Evolutionary conservation across 495 filamentous ascomycete genomes (phyloP).

Genomic region (Filosporella fistucella): DNA sequence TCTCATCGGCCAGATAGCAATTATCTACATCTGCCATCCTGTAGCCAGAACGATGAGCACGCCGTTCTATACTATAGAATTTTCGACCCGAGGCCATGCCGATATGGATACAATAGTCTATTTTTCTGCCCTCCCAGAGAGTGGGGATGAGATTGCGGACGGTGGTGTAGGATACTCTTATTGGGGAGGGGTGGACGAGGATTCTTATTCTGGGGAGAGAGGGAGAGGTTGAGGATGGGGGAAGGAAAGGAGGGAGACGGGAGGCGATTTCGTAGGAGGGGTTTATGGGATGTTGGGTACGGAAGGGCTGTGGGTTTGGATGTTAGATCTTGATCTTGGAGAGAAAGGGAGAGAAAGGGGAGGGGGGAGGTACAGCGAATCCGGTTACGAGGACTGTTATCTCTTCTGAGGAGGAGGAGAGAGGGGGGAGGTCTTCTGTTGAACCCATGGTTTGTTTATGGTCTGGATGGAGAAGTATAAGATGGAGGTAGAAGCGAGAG

Average conservation of each 20-base stretch:
- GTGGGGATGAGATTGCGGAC: slow-evolving; percentile 57
- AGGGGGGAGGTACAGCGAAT: slow-evolving; percentile 54
- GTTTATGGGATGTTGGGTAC: slow-evolving; percentile 57
- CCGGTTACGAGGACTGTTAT: slow-evolving; percentile 69
- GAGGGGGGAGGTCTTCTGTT: too few species aligned
- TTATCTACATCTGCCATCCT: slow-evolving; percentile 63
- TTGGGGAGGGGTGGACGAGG: slow-evolving; percentile 49
- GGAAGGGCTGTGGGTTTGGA: slow-evolving; percentile 53
- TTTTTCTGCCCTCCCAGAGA: slow-evolving; percentile 41
- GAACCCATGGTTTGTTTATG: too few species aligned
- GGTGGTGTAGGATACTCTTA: slow-evolving; percentile 65
- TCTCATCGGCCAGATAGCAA: slow-evolving; percentile 26
- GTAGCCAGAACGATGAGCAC: slow-evolving; percentile 75
- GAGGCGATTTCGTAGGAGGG: slow-evolving; percentile 67
- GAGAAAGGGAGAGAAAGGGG: slow-evolving; percentile 6
- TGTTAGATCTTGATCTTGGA: not conserved
- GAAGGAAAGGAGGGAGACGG: slow-evolving; percentile 44
- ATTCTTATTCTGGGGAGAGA: slow-evolving; percentile 28
- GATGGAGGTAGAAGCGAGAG: too few species aligned
- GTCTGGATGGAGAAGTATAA: too few species aligned
- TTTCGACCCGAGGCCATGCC: slow-evolving; percentile 71
- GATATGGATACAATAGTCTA: slow-evolving; percentile 71
- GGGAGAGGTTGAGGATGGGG: slow-evolving; percentile 41
- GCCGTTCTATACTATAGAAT: slow-evolving; percentile 66
- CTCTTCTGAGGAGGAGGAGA: too few species aligned